A percentile compares a stretch with the other conserved stretches of the same genome.
phyloP scores from a whole-genome alignment of 352 stramenopile species.

The Elongisporangium anandrum region DNA sequence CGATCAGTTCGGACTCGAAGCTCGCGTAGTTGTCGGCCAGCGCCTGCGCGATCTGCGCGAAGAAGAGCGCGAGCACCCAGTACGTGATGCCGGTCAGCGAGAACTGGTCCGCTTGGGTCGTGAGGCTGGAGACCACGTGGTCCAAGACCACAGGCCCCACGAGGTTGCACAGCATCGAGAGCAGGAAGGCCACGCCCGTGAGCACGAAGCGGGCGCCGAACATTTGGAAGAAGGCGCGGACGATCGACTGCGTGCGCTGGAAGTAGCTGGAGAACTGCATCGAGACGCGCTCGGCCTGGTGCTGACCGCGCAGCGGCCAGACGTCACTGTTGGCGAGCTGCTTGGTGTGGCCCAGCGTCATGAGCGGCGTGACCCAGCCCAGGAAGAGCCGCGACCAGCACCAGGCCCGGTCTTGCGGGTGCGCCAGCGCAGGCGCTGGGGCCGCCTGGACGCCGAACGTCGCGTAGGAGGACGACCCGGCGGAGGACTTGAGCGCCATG shows the following conservation, averaged over 20 bases:
- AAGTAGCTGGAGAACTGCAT: slow-evolving; percentile 21
- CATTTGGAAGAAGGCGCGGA: slow-evolving; percentile 21
- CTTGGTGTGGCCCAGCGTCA: slow-evolving; percentile 35
- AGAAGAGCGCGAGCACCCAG: slow-evolving; percentile 31
- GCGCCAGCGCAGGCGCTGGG: background rate
- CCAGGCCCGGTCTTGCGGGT: slow-evolving; percentile 16
- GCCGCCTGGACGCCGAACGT: background rate
- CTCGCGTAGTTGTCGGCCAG: slow-evolving; percentile 39
- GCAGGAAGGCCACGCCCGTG: slow-evolving; percentile 33
- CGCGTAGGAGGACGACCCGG: background rate
- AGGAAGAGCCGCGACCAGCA: slow-evolving; percentile 33
- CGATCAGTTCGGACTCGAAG: slow-evolving; percentile 35
- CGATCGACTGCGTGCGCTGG: slow-evolving; percentile 22
- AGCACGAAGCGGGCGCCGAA: slow-evolving; percentile 31
- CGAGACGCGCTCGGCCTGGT: slow-evolving; percentile 21
- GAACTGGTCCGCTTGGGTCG: slow-evolving; percentile 9
- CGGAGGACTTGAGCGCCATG: background rate
- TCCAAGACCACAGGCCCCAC: slow-evolving; percentile 39
- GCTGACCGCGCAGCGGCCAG: slow-evolving; percentile 26
- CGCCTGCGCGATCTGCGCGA: slow-evolving; percentile 35
- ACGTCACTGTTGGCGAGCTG: slow-evolving; percentile 41
- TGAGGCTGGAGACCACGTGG: slow-evolving; percentile 33
- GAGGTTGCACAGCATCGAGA: slow-evolving; percentile 46
- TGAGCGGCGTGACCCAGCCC: slow-evolving; percentile 41
- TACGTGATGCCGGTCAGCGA: slow-evolving; percentile 12